These are phyloP conservation scores for Globisporangium okanoganense DNA, from an alignment of 352 stramenopile genomes.

Conservation along the genomic window DNA sequence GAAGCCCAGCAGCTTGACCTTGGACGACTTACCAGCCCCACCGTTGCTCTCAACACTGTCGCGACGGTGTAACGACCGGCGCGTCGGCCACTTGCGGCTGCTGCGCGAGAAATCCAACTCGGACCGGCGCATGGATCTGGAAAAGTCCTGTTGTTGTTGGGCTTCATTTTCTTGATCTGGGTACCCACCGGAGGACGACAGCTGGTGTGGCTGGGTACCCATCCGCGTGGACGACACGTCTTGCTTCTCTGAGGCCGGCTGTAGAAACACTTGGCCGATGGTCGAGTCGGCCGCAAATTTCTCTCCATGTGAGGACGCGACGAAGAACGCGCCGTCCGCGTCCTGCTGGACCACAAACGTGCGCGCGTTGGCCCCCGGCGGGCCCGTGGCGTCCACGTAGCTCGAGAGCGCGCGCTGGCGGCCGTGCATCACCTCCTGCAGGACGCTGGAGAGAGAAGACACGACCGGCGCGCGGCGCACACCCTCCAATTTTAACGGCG, in stretches of 20 bases:
- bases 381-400: slow-evolving; percentile 33
- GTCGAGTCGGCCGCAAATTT: slow-evolving; percentile 41
- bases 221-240: background rate
- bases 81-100: slow-evolving; percentile 11
- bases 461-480: slow-evolving; percentile 15
- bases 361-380: slow-evolving; percentile 21
- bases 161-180: background rate
- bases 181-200: background rate
- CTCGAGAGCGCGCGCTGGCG: slow-evolving; percentile 36
- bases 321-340: slow-evolving; percentile 33
- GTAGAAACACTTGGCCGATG: slow-evolving; percentile 44
- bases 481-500: background rate
- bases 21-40: background rate
- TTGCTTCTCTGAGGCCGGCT: slow-evolving; percentile 9
- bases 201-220: background rate
- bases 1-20: slow-evolving; percentile 11
- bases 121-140: slow-evolving; percentile 18
- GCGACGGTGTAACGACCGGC: slow-evolving; percentile 7
- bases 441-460: slow-evolving; percentile 48
- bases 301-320: slow-evolving; percentile 33
- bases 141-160: background rate
- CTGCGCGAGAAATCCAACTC: slow-evolving; percentile 34
- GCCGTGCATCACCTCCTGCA: slow-evolving; percentile 45
- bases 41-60: slow-evolving; percentile 2
- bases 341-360: slow-evolving; percentile 38